phyloP scores from a whole-genome alignment of 176 grass and related monocot genomes.

The Bonia amplexicaulis region DNA sequence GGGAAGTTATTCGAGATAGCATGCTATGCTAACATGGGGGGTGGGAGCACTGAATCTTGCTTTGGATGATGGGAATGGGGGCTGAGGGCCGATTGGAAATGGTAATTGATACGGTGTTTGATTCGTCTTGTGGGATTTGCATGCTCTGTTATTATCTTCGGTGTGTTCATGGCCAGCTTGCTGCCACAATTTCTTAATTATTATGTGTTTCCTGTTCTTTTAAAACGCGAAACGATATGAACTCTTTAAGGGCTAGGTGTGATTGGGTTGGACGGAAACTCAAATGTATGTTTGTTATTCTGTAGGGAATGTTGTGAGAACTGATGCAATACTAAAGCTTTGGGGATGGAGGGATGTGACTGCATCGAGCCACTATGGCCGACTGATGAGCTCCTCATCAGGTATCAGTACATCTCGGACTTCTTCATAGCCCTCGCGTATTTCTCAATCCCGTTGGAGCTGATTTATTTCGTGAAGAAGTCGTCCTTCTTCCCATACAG shows the following conservation, averaged over 20 bases:
- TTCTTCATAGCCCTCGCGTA: slow-evolving; percentile 84
- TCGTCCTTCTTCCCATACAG: slow-evolving; percentile 51
- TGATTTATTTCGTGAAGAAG: slow-evolving; percentile 84
- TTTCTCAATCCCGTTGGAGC: slow-evolving; percentile 78
- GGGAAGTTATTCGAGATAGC: neutral
- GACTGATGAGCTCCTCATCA: slow-evolving; percentile 51
- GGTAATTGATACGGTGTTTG: neutral
- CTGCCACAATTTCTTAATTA: neutral
- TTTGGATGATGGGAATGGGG: neutral
- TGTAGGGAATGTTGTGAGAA: slow-evolving; percentile 35
- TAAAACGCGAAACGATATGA: neutral
- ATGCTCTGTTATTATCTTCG: neutral
- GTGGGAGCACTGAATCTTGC: neutral
- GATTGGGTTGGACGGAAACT: neutral
- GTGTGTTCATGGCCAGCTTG: neutral
- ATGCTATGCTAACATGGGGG: neutral
- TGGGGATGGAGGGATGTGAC: slow-evolving; percentile 50
- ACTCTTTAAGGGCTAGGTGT: neutral
- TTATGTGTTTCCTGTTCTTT: neutral
- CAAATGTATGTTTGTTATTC: neutral
- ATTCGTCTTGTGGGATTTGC: neutral
- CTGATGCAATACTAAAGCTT: neutral
- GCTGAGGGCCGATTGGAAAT: neutral
- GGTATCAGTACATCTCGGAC: slow-evolving; percentile 73
- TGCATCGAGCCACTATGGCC: slow-evolving; percentile 64